Evolutionary conservation across 495 filamentous ascomycete species (phyloP).

Genomic region (Parathielavia hyrcaniae): DNA sequence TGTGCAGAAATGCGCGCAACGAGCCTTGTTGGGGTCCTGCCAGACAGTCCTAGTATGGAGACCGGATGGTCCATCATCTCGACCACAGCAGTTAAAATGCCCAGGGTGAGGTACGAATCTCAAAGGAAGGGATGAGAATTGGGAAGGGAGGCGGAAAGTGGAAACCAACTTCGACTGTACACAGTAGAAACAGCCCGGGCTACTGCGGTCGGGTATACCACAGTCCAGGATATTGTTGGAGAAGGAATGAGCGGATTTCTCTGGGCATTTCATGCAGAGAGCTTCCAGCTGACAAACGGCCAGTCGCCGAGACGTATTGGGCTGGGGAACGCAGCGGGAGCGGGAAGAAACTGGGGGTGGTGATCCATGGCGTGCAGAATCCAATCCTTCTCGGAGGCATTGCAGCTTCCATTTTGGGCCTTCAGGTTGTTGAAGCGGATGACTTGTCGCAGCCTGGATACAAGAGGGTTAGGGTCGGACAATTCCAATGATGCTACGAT

Average conservation of each 20-base stretch:
- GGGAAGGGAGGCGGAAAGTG: background rate
- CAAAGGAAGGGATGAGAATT: background rate
- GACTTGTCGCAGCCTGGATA: too few species aligned
- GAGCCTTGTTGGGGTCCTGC: background rate
- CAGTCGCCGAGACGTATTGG: constrained; percentile 1
- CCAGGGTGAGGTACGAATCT: too few species aligned
- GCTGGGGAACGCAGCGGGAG: too few species aligned
- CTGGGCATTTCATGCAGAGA: background rate
- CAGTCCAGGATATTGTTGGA: background rate
- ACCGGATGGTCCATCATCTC: background rate
- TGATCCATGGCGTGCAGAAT: too few species aligned
- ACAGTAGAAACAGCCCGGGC: background rate
- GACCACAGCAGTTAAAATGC: too few species aligned
- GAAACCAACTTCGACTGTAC: background rate
- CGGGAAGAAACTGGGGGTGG: background rate
- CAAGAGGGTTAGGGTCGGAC: background rate
- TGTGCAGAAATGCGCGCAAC: background rate
- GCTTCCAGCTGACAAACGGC: constrained; percentile 2
- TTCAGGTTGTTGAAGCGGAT: too few species aligned
- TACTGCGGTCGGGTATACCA: too few species aligned
- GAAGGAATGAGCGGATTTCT: constrained; percentile 16
- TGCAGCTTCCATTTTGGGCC: too few species aligned
- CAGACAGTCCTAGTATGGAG: too few species aligned
- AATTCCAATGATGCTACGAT: background rate
- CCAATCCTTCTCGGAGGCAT: too few species aligned